These are phyloP conservation scores for Nymphaea thermarum DNA, from an alignment of 164 flowering plant species.

Conservation along the genomic window DNA sequence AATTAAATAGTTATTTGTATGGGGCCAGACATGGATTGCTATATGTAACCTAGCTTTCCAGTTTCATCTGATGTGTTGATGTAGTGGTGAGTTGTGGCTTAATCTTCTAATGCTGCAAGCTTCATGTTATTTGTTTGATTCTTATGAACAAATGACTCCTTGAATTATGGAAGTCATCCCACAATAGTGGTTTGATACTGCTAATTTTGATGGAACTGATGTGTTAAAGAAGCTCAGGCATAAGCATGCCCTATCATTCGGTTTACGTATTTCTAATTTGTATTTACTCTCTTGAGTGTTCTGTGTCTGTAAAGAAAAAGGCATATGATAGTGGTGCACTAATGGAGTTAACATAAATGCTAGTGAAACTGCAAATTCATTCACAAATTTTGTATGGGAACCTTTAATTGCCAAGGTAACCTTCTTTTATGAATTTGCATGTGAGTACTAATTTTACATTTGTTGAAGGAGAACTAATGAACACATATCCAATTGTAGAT, in stretches of 20 bases:
- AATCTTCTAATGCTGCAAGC: neutral
- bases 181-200: constrained; percentile 93
- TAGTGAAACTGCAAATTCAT: constrained; percentile 90
- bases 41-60: too few relatives aligned
- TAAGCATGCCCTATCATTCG: constrained; percentile 92
- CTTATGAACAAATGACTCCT: neutral
- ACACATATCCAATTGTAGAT: constrained; percentile 34
- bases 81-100: too few relatives aligned
- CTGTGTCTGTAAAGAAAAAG: neutral
- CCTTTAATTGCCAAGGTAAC: constrained; percentile 92
- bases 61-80: too few relatives aligned
- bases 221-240: constrained; percentile 93
- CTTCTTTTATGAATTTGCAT: neutral
- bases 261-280: constrained; percentile 21
- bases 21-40: neutral
- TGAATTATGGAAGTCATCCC: constrained; percentile 62
- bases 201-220: constrained; percentile 99
- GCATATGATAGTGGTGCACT: constrained; percentile 40
- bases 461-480: neutral
- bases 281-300: too few relatives aligned
- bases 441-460: neutral
- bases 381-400: constrained; percentile 96
- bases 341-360: constrained; percentile 96
- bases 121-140: neutral
- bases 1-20: neutral